Evolutionary conservation across 106 monocot genomes (phyloP).

Genomic region (Vanilla planifolia): DNA sequence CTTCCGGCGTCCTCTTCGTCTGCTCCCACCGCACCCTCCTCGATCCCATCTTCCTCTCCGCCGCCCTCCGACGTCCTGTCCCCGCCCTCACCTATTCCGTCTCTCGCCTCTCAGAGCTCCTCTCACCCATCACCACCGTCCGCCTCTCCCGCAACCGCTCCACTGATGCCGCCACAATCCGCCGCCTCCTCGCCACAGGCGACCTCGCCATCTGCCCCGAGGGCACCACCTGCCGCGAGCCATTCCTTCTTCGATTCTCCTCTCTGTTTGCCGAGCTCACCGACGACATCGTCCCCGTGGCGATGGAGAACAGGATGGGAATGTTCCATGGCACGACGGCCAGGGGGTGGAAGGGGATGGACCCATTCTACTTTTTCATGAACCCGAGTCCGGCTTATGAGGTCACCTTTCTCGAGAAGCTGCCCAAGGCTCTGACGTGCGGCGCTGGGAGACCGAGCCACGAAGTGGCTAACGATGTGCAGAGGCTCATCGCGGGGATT

Average conservation of each 20-base stretch:
- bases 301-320: slow-evolving; percentile 26
- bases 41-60: slow-evolving; percentile 51
- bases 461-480: slow-evolving; percentile 47
- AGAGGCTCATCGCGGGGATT: slow-evolving; percentile 37
- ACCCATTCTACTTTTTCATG: slow-evolving; percentile 65
- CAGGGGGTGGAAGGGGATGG: slow-evolving; percentile 65
- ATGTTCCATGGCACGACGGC: slow-evolving; percentile 67
- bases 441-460: slow-evolving; percentile 26
- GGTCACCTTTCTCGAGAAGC: slow-evolving; percentile 42
- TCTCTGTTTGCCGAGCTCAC: slow-evolving; percentile 77
- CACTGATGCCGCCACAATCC: slow-evolving; percentile 54
- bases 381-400: slow-evolving; percentile 47
- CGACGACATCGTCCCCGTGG: slow-evolving; percentile 58
- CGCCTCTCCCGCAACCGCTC: slow-evolving; percentile 48
- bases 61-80: slow-evolving; percentile 39
- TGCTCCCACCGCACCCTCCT: slow-evolving; percentile 66
- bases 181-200: slow-evolving; percentile 35
- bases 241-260: slow-evolving; percentile 78
- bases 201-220: slow-evolving; percentile 85
- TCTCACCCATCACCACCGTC: slow-evolving; percentile 59
- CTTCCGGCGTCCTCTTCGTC: slow-evolving; percentile 40
- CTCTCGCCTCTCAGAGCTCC: slow-evolving; percentile 66
- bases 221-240: slow-evolving; percentile 83
- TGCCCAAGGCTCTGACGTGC: slow-evolving; percentile 34
- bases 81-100: slow-evolving; percentile 51